Evolutionary conservation across 163 green algal genomes (phyloP).

Genomic region (Prototheca cutis): DNA sequence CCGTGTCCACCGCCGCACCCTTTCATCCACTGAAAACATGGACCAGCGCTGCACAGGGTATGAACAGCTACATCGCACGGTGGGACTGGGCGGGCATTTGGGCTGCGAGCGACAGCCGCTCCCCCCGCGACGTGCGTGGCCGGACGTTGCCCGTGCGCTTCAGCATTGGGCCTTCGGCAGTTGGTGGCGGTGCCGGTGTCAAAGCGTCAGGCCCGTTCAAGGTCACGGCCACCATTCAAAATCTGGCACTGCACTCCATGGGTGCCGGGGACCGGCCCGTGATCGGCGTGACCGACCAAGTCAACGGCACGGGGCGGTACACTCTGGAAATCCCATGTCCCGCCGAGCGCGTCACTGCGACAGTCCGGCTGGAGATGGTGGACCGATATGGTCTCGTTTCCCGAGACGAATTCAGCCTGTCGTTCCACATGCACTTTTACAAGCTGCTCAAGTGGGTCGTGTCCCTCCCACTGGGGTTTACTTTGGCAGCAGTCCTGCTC

Average conservation of each 20-base stretch:
- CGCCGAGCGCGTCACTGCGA: slow-evolving; percentile 52
- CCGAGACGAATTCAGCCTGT: slow-evolving; percentile 78
- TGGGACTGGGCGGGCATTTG: slow-evolving; percentile 59
- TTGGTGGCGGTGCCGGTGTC: too few relatives aligned
- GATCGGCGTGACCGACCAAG: slow-evolving; percentile 65
- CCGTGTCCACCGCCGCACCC: slow-evolving; percentile 54
- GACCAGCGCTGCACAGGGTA: slow-evolving; percentile 19
- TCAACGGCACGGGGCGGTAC: slow-evolving; percentile 49
- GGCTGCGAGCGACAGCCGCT: slow-evolving; percentile 36
- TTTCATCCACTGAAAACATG: slow-evolving; percentile 69
- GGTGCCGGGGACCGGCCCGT: slow-evolving; percentile 58
- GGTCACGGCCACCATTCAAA: slow-evolving; percentile 50
- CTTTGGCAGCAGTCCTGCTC: slow-evolving; percentile 28
- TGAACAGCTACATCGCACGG: neutral
- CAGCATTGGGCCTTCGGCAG: too few relatives aligned
- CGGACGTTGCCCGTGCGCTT: slow-evolving; percentile 52
- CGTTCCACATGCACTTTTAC: slow-evolving; percentile 94
- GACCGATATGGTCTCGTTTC: slow-evolving; percentile 39
- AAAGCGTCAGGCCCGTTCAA: slow-evolving; percentile 83
- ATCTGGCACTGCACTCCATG: slow-evolving; percentile 65
- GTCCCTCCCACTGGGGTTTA: slow-evolving; percentile 42
- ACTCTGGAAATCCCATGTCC: slow-evolving; percentile 59
- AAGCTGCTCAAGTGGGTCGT: slow-evolving; percentile 80
- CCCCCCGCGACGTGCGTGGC: slow-evolving; percentile 64
- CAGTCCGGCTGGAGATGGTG: slow-evolving; percentile 61